phyloP scores from a whole-genome alignment of 2,329 filamentous ascomycete genomes.

The Xylaria sp. region DNA sequence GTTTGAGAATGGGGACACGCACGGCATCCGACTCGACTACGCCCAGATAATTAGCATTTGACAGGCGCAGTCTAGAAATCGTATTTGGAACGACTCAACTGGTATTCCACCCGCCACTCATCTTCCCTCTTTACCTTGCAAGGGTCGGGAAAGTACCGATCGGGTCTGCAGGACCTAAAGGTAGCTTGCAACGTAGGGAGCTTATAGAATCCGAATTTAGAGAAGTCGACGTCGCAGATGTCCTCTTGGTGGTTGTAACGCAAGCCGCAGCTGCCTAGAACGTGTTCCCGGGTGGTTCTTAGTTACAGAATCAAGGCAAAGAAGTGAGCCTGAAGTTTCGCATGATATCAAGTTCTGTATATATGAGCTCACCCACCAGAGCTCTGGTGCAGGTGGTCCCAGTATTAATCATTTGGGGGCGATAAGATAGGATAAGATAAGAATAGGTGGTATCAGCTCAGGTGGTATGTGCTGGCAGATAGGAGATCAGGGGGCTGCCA shows the following conservation, averaged over 20 bases:
- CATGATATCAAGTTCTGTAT: background rate
- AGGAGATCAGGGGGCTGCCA: too few relatives aligned
- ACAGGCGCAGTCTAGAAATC: background rate
- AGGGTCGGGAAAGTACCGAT: constrained; percentile 20
- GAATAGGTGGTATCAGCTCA: background rate
- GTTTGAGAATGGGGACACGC: constrained; percentile 32
- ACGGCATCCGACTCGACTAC: constrained; percentile 88
- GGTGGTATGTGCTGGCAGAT: too few relatives aligned
- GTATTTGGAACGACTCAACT: constrained; percentile 55
- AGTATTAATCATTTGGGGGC: background rate
- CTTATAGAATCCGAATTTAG: background rate
- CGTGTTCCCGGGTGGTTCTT: background rate
- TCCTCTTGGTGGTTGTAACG: background rate
- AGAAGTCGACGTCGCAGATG: background rate
- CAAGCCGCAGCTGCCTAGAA: background rate
- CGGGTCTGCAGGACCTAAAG: background rate
- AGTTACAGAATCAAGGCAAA: background rate
- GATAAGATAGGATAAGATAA: background rate
- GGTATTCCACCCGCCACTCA: constrained; percentile 93
- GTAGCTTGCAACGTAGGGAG: background rate
- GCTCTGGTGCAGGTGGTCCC: background rate
- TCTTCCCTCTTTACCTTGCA: constrained; percentile 35
- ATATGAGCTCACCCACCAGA: background rate
- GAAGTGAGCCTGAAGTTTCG: background rate
- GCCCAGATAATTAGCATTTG: constrained; percentile 25